These are phyloP conservation scores for Dryas drummondii DNA, from an alignment of 306 rosid genomes.

Conservation along the genomic window DNA sequence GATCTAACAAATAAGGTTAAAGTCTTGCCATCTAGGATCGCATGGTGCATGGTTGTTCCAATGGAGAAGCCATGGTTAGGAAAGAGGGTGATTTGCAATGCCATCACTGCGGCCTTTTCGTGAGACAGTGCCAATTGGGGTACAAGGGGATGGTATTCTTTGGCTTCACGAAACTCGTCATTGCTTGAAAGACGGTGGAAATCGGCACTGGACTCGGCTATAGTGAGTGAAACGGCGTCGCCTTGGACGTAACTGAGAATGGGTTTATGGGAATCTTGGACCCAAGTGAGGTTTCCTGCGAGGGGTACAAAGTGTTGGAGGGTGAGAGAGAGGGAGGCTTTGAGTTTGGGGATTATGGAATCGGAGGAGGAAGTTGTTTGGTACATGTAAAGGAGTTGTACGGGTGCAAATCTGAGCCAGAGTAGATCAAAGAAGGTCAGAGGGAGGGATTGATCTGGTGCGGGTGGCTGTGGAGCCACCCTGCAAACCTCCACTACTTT, in stretches of 20 bases:
- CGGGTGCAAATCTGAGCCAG: constrained; percentile 31
- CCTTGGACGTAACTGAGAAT: constrained; percentile 26
- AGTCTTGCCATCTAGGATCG: constrained; percentile 43
- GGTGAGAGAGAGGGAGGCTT: constrained; percentile 46
- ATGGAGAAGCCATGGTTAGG: constrained; percentile 44
- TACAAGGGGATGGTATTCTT: constrained; percentile 2
- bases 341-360: constrained; percentile 37
- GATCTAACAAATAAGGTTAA: constrained; percentile 31
- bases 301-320: constrained; percentile 52
- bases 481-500: not conserved
- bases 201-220: constrained; percentile 36
- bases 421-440: constrained; percentile 44
- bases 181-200: constrained; percentile 25
- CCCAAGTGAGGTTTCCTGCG: constrained; percentile 48
- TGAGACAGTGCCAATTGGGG: constrained; percentile 28
- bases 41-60: constrained; percentile 47
- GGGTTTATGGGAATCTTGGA: constrained; percentile 33
- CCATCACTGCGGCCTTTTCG: constrained; percentile 30
- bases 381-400: constrained; percentile 43
- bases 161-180: not conserved
- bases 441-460: constrained; percentile 18
- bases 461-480: not conserved
- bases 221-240: constrained; percentile 22
- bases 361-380: constrained; percentile 18
- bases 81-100: constrained; percentile 46